Conservation (phyloP, 352 stramenopile genomes). For the Peronospora destructor region DNA sequence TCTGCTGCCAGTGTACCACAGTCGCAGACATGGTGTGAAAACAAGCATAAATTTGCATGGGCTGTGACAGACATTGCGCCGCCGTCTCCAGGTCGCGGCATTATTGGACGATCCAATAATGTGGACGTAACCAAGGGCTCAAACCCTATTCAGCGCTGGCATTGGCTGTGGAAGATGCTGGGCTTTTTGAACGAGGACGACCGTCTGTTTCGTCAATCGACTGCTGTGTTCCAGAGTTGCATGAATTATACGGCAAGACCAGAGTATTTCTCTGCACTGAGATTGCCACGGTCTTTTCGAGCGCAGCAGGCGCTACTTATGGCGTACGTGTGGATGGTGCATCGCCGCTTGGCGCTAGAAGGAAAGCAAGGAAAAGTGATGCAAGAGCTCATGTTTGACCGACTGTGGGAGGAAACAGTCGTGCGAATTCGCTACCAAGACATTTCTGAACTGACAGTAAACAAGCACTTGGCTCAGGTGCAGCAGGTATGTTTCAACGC, state of each 20-base stretch:
- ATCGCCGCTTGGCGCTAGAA: conserved; percentile 87
- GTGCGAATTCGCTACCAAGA: conserved; percentile 90
- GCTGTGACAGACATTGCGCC: conserved; percentile 75
- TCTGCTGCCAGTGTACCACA: conserved; percentile 11
- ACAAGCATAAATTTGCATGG: conserved; percentile 50
- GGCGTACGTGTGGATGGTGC: conserved; percentile 94
- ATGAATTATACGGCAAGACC: conserved; percentile 73
- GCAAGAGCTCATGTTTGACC: conserved; percentile 95
- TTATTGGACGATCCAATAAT: conserved; percentile 68
- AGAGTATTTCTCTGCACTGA: conserved; percentile 65
- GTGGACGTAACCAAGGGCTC: conserved; percentile 71
- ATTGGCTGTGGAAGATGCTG: conserved; percentile 77
- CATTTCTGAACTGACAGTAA: conserved; percentile 92
- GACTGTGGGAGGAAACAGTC: conserved; percentile 93
- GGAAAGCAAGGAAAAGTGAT: conserved; percentile 76
- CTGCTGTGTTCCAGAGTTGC: conserved; percentile 74
- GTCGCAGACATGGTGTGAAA: conserved; percentile 1
- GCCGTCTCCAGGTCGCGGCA: conserved; percentile 60
- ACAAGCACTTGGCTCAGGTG: conserved; percentile 93
- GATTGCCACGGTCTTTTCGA: conserved; percentile 82
- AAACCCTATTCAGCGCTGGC: conserved; percentile 60
- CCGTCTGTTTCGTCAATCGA: conserved; percentile 64
- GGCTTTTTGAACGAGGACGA: conserved; percentile 86
- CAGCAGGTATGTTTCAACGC: conserved; percentile 94
- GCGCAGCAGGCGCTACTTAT: conserved; percentile 90